phyloP scores from a whole-genome alignment of 2,329 filamentous ascomycete species.

The Blastomyces parvus region DNA sequence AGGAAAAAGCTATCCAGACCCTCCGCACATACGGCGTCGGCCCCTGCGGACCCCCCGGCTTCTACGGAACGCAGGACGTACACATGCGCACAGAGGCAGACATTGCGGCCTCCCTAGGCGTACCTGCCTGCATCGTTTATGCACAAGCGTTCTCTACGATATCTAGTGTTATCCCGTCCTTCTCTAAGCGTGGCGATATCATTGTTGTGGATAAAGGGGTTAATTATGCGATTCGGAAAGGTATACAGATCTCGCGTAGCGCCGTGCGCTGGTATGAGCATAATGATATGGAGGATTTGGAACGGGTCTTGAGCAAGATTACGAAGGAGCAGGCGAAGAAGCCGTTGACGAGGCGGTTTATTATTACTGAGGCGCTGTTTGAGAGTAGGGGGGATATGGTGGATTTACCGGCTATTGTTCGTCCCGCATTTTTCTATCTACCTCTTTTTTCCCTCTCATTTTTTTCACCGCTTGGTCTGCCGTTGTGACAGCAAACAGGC shows the following conservation, averaged over 20 bases:
- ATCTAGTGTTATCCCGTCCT: constrained; percentile 91
- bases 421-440: constrained; percentile 21
- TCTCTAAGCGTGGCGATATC: constrained; percentile 93
- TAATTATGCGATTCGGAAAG: constrained; percentile 90
- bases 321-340: constrained; percentile 81
- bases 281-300: constrained; percentile 89
- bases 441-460: background rate
- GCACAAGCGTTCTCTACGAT: constrained; percentile 95
- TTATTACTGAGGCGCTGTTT: constrained; percentile 91
- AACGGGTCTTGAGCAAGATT: constrained; percentile 73
- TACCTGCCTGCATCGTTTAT: constrained; percentile 85
- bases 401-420: constrained; percentile 73
- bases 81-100: constrained; percentile 96
- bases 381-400: constrained; percentile 80
- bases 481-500: background rate
- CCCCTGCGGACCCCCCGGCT: constrained; percentile 90
- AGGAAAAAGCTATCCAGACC: constrained; percentile 89
- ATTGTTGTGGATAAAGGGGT: constrained; percentile 91
- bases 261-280: constrained; percentile 91
- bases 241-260: constrained; percentile 84
- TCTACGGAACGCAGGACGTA: constrained; percentile 97
- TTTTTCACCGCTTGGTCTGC: background rate
- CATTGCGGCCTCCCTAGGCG: constrained; percentile 81
- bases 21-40: constrained; percentile 93
- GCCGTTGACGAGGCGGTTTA: constrained; percentile 83